Evolutionary conservation across 2,329 filamentous ascomycete species (phyloP).

Genomic region (Pezicula carpinea): DNA sequence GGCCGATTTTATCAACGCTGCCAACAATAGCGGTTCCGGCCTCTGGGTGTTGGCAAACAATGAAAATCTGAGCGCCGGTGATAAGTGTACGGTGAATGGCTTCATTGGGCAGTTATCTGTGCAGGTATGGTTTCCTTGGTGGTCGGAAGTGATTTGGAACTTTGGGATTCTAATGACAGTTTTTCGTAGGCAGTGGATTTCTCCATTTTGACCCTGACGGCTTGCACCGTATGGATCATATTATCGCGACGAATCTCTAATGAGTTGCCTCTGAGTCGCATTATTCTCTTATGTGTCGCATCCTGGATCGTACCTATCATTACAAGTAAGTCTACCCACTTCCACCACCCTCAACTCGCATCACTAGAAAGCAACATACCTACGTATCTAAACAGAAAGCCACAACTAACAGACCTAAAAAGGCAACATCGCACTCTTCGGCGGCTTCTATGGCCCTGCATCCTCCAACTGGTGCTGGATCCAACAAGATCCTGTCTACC

Average conservation of each 20-base stretch:
- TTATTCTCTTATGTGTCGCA: background rate
- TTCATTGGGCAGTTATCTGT: slow-evolving; percentile 1
- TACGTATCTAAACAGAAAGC: background rate
- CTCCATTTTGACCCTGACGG: background rate
- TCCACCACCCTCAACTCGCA: too few species aligned
- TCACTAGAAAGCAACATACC: too few species aligned
- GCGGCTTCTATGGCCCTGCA: slow-evolving; percentile 22
- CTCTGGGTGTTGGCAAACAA: background rate
- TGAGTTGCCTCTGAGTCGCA: background rate
- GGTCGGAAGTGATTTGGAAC: background rate
- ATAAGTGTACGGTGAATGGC: background rate
- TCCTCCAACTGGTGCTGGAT: slow-evolving; percentile 40
- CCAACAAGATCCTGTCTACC: slow-evolving; percentile 21
- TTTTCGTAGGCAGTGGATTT: background rate
- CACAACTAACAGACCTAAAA: background rate
- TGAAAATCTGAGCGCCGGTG: background rate
- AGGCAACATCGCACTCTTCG: background rate
- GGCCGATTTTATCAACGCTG: slow-evolving; percentile 1
- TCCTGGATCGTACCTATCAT: slow-evolving; percentile 1
- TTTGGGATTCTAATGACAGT: background rate
- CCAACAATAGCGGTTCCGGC: background rate
- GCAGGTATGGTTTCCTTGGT: background rate
- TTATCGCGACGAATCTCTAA: background rate
- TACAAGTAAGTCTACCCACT: background rate
- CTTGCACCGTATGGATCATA: background rate